Conservation (phyloP, 2,329 filamentous ascomycete genomes). For the Tolypocladium paradoxum region DNA sequence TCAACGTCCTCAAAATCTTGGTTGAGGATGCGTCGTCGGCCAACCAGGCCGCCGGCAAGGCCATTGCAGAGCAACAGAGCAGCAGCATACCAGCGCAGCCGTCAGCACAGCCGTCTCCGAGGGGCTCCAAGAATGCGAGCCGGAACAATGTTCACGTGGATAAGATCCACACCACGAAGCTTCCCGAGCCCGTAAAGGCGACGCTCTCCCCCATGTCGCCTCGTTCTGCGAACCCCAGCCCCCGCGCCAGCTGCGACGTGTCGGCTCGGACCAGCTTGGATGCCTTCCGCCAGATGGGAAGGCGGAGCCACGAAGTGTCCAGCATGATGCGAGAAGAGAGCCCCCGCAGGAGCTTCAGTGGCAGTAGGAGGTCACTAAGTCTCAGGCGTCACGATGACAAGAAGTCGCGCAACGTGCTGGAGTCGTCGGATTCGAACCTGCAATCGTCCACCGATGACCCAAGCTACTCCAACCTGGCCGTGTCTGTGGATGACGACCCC, state of each 20-base stretch:
- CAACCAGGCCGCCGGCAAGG: constrained; percentile 17
- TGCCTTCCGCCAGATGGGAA: constrained; percentile 31
- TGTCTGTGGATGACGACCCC: constrained; percentile 63
- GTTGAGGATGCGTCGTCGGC: constrained; percentile 50
- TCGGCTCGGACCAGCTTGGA: constrained; percentile 42
- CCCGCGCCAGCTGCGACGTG: constrained; percentile 43
- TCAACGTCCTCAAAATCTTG: constrained; percentile 64
- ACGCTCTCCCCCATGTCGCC: constrained; percentile 46
- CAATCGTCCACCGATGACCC: constrained; percentile 63
- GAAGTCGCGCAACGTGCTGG: constrained; percentile 39
- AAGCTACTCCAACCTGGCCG: constrained; percentile 58
- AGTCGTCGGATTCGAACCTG: constrained; percentile 64
- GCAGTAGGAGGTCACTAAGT: constrained; percentile 40
- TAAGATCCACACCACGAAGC: constrained; percentile 25
- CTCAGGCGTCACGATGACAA: constrained; percentile 34
- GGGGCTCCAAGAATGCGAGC: constrained; percentile 13
- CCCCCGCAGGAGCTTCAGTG: constrained; percentile 53
- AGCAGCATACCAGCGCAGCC: constrained; percentile 7
- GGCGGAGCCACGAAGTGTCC: constrained; percentile 43
- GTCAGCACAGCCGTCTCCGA: constrained; percentile 9
- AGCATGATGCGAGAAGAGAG: constrained; percentile 29
- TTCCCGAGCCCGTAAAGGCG: constrained; percentile 49
- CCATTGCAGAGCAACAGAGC: constrained; percentile 7
- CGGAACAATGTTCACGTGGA: constrained; percentile 13
- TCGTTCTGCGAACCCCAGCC: constrained; percentile 33